Base-by-base conservation (phyloP, 208 protist genomes). In the Tritrichomonas foetus region DNA sequence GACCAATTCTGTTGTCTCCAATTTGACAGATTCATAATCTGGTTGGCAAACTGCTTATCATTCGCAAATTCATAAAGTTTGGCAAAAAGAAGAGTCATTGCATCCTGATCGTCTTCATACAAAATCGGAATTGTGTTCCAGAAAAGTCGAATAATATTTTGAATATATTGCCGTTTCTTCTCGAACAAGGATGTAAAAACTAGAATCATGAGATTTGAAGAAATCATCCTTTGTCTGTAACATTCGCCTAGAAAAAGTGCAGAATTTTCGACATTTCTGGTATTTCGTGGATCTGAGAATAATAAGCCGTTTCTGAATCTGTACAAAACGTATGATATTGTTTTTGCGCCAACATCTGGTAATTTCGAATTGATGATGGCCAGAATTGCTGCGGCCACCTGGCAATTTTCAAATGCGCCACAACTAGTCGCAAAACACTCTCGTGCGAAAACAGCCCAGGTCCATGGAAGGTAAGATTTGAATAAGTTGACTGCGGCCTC, bases 291-390 rank as follows among this genome's bases (percentile, higher is more conserved):
- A 16, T 50, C 44, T n/a, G n/a, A n/a, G n/a, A n/a, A n/a, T n/a
- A n/a, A n/a, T 0, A 89, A 47, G 2, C 41, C 16, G 5, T 53
- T n/a, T 8, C 57, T 89, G 30, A 55, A 89, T 57, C 47, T 1
- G 16, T 55, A 89, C 20, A 47, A 33, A 39, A 39, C 20, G 16
- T 89, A 89, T 33, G 33, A 57, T 27, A 89, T 33, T 22, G 47
- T 49, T 20, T 57, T 89, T 53, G n/a, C 0, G 33, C 41, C 30
- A 57, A 89, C 78, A 39, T 44, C 47, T 41, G 27, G 27, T 36
- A 89, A n/a, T 57, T 50, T 89, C 20, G 78, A 61, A 89, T 89
- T 44, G 1, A 89, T 89, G 16, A 89, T 89, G 33, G 78, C 16
- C 0, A 89, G 47, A 25, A 89, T 9, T 27, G 78, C 1, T 89